phyloP scores from a whole-genome alignment of 2,329 filamentous ascomycete species.

The Claviceps quebecensis region DNA sequence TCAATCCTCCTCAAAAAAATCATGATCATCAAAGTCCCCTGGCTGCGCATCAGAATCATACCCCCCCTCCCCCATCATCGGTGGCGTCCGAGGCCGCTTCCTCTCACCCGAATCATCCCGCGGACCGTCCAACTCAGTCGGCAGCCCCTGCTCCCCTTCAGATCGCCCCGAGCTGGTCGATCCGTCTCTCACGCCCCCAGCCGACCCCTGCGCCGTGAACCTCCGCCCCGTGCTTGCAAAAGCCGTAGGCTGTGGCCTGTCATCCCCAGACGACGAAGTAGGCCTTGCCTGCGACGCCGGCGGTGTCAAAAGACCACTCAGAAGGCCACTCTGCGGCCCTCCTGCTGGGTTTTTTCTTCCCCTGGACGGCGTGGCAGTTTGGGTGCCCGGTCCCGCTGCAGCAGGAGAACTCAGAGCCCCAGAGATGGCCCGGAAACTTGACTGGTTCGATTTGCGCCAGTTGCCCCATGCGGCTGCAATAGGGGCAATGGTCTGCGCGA shows the following conservation, averaged over 20 bases:
- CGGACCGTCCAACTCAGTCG: slow-evolving; percentile 9
- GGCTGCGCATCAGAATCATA: slow-evolving; percentile 50
- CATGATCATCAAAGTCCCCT: slow-evolving; percentile 45
- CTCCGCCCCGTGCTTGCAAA: slow-evolving; percentile 47
- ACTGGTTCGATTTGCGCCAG: slow-evolving; percentile 63
- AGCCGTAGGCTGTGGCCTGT: slow-evolving; percentile 40
- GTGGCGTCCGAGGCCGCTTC: slow-evolving; percentile 39
- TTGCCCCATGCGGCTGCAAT: slow-evolving; percentile 89
- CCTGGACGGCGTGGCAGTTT: slow-evolving; percentile 46
- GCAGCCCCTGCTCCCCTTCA: slow-evolving; percentile 20
- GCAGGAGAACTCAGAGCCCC: slow-evolving; percentile 31
- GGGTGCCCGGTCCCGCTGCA: slow-evolving; percentile 9
- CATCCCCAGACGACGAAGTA: slow-evolving; percentile 32
- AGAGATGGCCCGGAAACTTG: slow-evolving; percentile 33
- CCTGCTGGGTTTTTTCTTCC: slow-evolving; percentile 31
- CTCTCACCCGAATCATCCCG: slow-evolving; percentile 16
- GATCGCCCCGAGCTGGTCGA: slow-evolving; percentile 22
- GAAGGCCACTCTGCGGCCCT: slow-evolving; percentile 42
- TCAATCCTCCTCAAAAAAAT: slow-evolving; percentile 40
- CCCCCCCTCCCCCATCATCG: slow-evolving; percentile 43
- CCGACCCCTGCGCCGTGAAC: slow-evolving; percentile 31
- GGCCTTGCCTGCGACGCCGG: slow-evolving; percentile 61
- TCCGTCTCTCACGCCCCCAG: slow-evolving; percentile 12
- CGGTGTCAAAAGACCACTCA: slow-evolving; percentile 79
- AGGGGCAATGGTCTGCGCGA: slow-evolving; percentile 67